A percentile compares a stretch with the other conserved stretches of the same genome.
phyloP scores from a whole-genome alignment of 139 green algal genomes.

The Coelastrella sp. region DNA sequence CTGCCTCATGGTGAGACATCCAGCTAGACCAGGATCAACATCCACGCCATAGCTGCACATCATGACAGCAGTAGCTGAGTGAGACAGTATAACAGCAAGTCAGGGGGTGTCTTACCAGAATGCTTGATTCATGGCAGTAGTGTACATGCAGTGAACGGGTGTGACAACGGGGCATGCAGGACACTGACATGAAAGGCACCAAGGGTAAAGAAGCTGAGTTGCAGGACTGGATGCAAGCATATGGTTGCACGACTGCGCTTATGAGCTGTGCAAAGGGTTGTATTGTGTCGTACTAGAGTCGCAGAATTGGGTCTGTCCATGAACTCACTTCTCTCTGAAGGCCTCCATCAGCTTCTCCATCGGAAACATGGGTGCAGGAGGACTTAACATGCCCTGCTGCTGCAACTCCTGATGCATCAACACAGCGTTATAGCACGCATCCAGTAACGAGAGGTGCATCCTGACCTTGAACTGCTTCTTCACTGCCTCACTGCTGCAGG shows the following conservation, averaged over 20 bases:
- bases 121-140: too few species aligned
- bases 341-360: slow-evolving; percentile 20
- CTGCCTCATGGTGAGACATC: slow-evolving; percentile 22
- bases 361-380: background rate
- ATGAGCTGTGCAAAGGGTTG: background rate
- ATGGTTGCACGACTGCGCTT: too few species aligned
- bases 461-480: slow-evolving; percentile 14
- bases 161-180: too few species aligned
- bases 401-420: slow-evolving; percentile 12
- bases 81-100: background rate
- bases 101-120: too few species aligned
- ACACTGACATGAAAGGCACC: too few species aligned
- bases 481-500: background rate
- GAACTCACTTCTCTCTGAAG: slow-evolving; percentile 6
- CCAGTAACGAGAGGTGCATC: slow-evolving; percentile 4
- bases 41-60: slow-evolving; percentile 4
- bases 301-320: too few species aligned
- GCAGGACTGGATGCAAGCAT: too few species aligned
- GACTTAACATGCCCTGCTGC: background rate
- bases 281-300: background rate
- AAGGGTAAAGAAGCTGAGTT: too few species aligned
- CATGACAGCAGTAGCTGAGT: background rate
- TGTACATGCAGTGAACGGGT: too few species aligned
- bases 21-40: background rate
- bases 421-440: background rate